Base-by-base conservation (phyloP, 202 grass and related monocot genomes). In the Bolboschoenoplectus hybrid region DNA sequence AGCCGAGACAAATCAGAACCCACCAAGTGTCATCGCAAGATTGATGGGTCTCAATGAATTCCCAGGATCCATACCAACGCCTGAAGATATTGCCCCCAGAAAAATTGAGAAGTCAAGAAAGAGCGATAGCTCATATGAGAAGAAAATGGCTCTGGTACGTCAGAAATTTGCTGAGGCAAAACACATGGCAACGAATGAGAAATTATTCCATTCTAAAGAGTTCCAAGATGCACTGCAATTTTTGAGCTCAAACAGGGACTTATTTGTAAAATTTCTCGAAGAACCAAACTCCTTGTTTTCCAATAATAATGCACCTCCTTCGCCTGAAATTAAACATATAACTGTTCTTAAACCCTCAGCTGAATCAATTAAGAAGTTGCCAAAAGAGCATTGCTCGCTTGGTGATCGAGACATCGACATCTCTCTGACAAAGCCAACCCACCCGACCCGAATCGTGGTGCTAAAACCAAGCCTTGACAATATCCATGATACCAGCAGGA, bases 151-250 rank as follows among this genome's bases (percentile, higher is more conserved):
- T 81, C 89, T 99, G 73, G 92, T 99, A 9, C 92, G 88, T 0
- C 86, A 99, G 58, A 99, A 99, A 66, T 99, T 99, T 86, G 82
- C 90, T n/a, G 92, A 99, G 89, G 97, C 97, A 5, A 97, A 97
- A 89, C 89, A 85, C 26, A 85, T 97, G 72, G 97, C 93, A 0
- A 91, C 90, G 2, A 92, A 94, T 40, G 93, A 94, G 84, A 99
- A 99, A 26, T 91, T 98, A 86, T 86, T 92, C 78, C 92, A 96
- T 32, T 91, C 97, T 0, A 94, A 94, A 87, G 93, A 98, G 70
- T 94, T 97, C 85, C 97, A 94, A 71, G 93, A 97, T 83, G 89
- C 97, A 16, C 65, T 99, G 40, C 93, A 97, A 84, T 91, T 97
- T 90, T 40, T 99, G 78, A 99, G 94, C 87, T 97, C 97, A 67